Evolutionary conservation across 768 basidiomycete genomes (phyloP).

Genomic region (Russula lepida): DNA sequence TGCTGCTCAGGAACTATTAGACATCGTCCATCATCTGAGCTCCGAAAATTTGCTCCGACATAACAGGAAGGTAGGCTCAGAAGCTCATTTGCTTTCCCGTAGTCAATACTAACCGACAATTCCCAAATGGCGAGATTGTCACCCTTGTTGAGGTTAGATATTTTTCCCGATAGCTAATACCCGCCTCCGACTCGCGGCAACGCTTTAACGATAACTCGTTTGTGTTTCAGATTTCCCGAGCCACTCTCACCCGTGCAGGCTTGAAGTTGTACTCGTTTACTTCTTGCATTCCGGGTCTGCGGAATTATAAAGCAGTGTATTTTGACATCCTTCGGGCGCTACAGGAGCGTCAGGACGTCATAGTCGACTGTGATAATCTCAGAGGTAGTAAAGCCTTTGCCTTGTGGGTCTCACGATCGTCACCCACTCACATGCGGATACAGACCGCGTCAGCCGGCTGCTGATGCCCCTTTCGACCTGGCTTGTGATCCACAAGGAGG

Average conservation of each 20-base stretch:
- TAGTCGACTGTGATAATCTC: conserved; percentile 9
- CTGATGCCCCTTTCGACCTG: conserved; percentile 20
- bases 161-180: not conserved
- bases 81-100: not conserved
- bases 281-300: conserved; percentile 13
- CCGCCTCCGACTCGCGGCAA: conserved; percentile 2
- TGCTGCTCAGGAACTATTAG: conserved; percentile 20
- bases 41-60: conserved; percentile 17
- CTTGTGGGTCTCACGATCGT: not conserved
- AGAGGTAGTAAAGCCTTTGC: conserved; percentile 15
- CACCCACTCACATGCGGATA: conserved; percentile 1
- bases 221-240: conserved; percentile 19
- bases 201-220: conserved; percentile 2
- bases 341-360: conserved; percentile 13
- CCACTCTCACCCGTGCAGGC: conserved; percentile 19
- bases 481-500: conserved; percentile 16
- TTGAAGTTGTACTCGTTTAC: conserved; percentile 19
- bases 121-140: conserved; percentile 14
- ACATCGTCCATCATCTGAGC: conserved; percentile 12
- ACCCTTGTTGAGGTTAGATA: conserved; percentile 21
- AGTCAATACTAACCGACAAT: conserved; percentile 2
- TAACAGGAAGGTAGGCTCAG: conserved; percentile 18
- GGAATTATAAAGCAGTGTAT: conserved; percentile 18
- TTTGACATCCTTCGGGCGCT: conserved; percentile 21
- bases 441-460: conserved; percentile 17